Conservation (phyloP, 1,284 basidiomycete genomes). For the Cryptococcus sp. region DNA sequence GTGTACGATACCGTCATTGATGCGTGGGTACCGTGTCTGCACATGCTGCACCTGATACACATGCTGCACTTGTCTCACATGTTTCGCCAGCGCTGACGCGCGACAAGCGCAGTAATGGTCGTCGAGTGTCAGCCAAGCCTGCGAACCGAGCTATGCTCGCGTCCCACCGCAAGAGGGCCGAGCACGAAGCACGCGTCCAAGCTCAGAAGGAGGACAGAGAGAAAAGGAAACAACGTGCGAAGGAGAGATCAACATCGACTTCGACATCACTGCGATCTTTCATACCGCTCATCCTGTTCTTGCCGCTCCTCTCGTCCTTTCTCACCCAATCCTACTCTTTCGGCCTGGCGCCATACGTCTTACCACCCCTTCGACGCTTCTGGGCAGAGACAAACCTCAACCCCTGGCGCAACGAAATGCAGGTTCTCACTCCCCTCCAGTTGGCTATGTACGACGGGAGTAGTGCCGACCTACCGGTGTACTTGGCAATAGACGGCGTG, state of each 20-base stretch:
- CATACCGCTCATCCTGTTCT: conserved; percentile 37
- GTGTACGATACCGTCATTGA: conserved; percentile 40
- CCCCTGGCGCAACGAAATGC: conserved; percentile 14
- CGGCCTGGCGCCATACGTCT: conserved; percentile 22
- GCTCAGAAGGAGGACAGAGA: conserved; percentile 9
- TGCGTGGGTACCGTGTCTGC: conserved; percentile 20
- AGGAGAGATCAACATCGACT: conserved; percentile 7
- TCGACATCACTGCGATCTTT: conserved; percentile 11
- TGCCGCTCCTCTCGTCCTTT: conserved; percentile 44
- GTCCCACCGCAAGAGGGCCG: conserved; percentile 31
- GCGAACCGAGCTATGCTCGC: conserved; percentile 59
- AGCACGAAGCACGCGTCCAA: conserved; percentile 27
- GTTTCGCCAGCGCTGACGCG: neutral
- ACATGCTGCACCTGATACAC: neutral
- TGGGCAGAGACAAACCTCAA: conserved; percentile 26
- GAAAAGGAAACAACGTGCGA: conserved; percentile 1
- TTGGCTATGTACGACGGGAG: conserved; percentile 75
- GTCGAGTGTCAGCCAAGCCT: conserved; percentile 63
- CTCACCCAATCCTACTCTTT: conserved; percentile 41
- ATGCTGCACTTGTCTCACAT: too few relatives aligned
- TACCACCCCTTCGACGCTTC: conserved; percentile 22
- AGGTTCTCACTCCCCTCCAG: conserved; percentile 41
- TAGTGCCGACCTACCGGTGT: conserved; percentile 70
- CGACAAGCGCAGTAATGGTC: conserved; percentile 57
- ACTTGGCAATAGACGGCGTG: conserved; percentile 85